These are phyloP conservation scores for Bruguiera hainesii DNA, from an alignment of 441 rosid species.

Conservation along the genomic window DNA sequence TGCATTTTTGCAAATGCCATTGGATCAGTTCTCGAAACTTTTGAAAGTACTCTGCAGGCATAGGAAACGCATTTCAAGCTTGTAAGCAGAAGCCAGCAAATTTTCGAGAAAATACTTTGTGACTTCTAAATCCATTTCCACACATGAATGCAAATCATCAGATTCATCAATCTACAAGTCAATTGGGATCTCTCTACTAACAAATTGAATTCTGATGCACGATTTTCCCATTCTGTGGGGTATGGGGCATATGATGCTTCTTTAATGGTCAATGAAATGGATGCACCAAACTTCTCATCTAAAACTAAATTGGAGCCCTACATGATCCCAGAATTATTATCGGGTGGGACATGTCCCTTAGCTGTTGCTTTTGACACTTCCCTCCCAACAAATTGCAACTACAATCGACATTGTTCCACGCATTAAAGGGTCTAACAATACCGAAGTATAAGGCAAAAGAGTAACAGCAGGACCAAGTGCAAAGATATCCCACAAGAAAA, in stretches of 20 bases:
- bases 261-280: not conserved
- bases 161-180: not conserved
- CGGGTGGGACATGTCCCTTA: constrained; percentile 11
- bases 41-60: no score
- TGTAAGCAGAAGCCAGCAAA: not conserved
- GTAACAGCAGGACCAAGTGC: constrained; percentile 23
- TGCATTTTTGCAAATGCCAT: no score
- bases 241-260: not conserved
- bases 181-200: no score
- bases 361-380: constrained; percentile 17
- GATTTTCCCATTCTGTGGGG: no score
- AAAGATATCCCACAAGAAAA: constrained; percentile 5
- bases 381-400: constrained; percentile 14
- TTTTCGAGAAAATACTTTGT: not conserved
- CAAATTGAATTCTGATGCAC: not conserved
- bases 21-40: no score
- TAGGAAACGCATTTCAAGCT: not conserved
- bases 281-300: not conserved
- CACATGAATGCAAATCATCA: not conserved
- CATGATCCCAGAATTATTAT: constrained; percentile 12
- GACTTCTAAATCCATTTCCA: not conserved
- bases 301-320: not conserved
- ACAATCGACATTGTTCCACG: constrained; percentile 10
- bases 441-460: constrained; percentile 15
- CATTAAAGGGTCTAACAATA: constrained; percentile 20